Evolutionary conservation across 164 flowering plant genomes (phyloP).

Genomic region (Macadamia integrifolia): DNA sequence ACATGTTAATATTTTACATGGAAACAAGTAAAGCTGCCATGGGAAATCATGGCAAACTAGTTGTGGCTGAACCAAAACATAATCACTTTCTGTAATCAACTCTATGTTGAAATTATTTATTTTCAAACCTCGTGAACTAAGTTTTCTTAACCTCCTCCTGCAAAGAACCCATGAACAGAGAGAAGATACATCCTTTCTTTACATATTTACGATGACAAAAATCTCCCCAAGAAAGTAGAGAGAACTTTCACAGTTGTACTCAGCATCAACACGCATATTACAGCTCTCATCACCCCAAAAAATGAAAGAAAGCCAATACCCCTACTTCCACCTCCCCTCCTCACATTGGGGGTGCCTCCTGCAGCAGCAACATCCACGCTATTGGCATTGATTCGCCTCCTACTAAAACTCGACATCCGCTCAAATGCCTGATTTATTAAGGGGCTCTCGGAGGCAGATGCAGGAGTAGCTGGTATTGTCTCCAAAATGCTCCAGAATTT

Average conservation of each 20-base stretch:
- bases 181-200: not conserved
- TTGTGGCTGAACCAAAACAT: no score
- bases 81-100: no score
- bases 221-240: conserved; percentile 15
- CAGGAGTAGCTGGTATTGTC: conserved; percentile 83
- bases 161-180: not conserved
- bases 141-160: no score
- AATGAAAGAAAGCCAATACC: conserved; percentile 19
- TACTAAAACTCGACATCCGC: conserved; percentile 80
- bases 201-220: conserved; percentile 14
- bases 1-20: no score
- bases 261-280: conserved; percentile 22
- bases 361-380: conserved; percentile 25
- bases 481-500: conserved; percentile 66
- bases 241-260: conserved; percentile 18
- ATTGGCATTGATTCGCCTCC: conserved; percentile 33
- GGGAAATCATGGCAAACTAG: no score
- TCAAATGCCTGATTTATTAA: conserved; percentile 58
- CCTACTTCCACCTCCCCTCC: conserved; percentile 21
- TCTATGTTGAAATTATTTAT: no score
- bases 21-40: no score
- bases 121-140: no score
- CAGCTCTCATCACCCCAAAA: conserved; percentile 23
- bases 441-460: conserved; percentile 75
- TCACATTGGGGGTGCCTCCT: conserved; percentile 19